Evolutionary conservation across 768 basidiomycete genomes (phyloP).

Genomic region (Boletus sp.): DNA sequence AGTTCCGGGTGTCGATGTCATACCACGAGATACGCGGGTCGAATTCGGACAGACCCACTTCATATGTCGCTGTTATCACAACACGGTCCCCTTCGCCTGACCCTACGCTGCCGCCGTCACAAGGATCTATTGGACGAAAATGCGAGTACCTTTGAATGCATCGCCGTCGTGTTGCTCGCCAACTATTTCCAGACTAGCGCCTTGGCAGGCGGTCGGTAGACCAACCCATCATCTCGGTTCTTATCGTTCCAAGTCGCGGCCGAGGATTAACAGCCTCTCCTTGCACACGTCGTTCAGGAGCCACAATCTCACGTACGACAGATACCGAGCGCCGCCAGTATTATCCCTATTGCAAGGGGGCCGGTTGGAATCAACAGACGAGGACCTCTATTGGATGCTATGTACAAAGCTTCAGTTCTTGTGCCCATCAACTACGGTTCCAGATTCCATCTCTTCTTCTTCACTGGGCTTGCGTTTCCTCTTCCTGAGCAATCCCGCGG

Average conservation of each 20-base stretch:
- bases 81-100: no score
- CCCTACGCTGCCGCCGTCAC: no score
- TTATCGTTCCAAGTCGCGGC: not conserved
- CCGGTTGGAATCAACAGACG: not conserved
- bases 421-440: not conserved
- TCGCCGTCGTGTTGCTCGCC: no score
- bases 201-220: no score
- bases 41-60: no score
- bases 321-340: not conserved
- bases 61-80: no score
- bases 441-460: conserved; percentile 4
- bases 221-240: not conserved
- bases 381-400: not conserved
- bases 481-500: not conserved
- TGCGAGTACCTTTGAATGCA: no score
- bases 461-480: not conserved
- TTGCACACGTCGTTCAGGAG: not conserved
- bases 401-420: not conserved
- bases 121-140: no score
- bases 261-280: not conserved
- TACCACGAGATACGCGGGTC: no score
- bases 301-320: not conserved
- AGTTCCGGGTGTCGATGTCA: no score
- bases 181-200: no score
- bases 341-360: not conserved